These are phyloP conservation scores for Maudiozyma bulderi DNA, from an alignment of 805 yeast genomes.

Conservation along the genomic window DNA sequence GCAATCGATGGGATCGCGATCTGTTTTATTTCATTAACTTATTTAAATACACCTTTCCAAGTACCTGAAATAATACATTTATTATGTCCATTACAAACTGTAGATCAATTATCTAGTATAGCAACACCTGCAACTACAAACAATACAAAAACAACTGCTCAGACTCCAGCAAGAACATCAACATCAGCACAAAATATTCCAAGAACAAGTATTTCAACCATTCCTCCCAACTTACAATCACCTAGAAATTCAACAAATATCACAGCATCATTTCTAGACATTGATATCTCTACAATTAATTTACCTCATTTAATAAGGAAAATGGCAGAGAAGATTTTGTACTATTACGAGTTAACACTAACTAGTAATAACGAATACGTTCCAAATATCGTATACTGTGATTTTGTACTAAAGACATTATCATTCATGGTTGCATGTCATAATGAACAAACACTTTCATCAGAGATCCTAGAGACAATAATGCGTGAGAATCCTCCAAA, in stretches of 20 bases:
- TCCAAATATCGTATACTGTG: constrained; percentile 74
- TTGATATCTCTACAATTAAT: constrained; percentile 15
- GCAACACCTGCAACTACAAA: neutral
- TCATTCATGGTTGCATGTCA: constrained; percentile 48
- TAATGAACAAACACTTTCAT: constrained; percentile 40
- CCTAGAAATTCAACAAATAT: constrained; percentile 38
- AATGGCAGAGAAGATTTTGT: constrained; percentile 32
- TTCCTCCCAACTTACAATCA: constrained; percentile 35
- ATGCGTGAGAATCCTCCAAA: constrained; percentile 25
- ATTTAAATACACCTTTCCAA: constrained; percentile 31
- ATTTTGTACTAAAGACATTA: constrained; percentile 53
- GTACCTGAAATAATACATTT: constrained; percentile 26
- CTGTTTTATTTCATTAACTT: constrained; percentile 50
- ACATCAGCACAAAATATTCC: constrained; percentile 3
- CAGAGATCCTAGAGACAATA: constrained; percentile 34
- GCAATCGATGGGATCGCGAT: constrained; percentile 76
- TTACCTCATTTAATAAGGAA: constrained; percentile 32
- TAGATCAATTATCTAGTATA: neutral
- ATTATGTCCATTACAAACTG: constrained; percentile 23
- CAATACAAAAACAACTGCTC: neutral
- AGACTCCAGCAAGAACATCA: too few relatives aligned
- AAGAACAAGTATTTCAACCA: constrained; percentile 18
- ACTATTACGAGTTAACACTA: constrained; percentile 43
- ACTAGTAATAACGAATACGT: constrained; percentile 60
- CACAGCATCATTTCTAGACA: constrained; percentile 4